Conservation (phyloP, 1,284 basidiomycete species). For the Bjerkandera adusta region DNA sequence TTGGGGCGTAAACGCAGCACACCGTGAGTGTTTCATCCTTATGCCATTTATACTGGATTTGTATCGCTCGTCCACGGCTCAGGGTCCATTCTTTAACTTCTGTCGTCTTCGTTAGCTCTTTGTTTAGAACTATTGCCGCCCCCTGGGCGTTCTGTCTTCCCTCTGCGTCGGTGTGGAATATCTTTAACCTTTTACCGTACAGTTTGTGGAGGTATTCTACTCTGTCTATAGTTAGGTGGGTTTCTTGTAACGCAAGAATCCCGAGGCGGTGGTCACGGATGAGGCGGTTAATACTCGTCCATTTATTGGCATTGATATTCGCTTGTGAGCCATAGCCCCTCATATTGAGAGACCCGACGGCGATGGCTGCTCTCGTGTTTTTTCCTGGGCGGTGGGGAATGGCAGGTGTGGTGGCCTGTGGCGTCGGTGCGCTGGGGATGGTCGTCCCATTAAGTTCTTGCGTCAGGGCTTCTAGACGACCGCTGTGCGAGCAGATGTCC, state of each 20-base stretch:
- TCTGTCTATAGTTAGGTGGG: conserved; percentile 23
- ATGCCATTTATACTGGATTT: conserved; percentile 16
- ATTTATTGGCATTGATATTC: conserved; percentile 19
- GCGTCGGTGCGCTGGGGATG: no score
- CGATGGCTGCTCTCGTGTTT: background rate
- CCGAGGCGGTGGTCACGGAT: conserved; percentile 22
- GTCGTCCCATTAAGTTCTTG: no score
- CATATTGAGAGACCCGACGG: background rate
- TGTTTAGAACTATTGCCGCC: conserved; percentile 37
- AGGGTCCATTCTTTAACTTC: conserved; percentile 18
- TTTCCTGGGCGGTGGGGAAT: background rate
- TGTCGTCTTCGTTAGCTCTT: conserved; percentile 17
- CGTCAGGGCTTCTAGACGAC: no score
- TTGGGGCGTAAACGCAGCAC: conserved; percentile 26
- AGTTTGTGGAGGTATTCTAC: conserved; percentile 8
- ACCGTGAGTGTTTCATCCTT: conserved; percentile 10
- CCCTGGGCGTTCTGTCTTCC: conserved; percentile 17
- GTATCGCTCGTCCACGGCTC: conserved; percentile 31
- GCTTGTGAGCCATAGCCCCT: conserved; percentile 11
- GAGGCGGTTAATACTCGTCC: conserved; percentile 20
- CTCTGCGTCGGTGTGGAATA: conserved; percentile 12
- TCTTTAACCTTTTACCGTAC: conserved; percentile 12
- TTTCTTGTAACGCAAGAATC: conserved; percentile 27
- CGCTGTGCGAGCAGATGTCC: no score
- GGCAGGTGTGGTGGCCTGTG: no score